These are phyloP conservation scores for Ascocoryne sarcoides DNA, from an alignment of 2,329 filamentous ascomycete genomes.

Conservation along the genomic window DNA sequence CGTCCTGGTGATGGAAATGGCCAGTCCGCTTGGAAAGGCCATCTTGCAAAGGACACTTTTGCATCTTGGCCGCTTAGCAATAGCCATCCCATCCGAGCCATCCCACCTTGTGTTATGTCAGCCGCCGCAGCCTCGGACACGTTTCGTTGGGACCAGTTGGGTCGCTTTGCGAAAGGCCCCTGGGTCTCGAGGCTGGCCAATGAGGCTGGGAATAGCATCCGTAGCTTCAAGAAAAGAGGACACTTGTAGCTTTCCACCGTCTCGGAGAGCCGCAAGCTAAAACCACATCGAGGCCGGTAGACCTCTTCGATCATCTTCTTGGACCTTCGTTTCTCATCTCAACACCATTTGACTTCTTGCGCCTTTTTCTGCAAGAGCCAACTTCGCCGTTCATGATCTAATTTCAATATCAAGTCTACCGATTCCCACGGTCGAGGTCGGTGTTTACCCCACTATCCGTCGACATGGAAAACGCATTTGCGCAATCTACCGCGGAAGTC, in stretches of 20 bases:
- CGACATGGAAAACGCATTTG: constrained; percentile 55
- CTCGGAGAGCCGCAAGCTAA: constrained; percentile 3
- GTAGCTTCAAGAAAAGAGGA: constrained; percentile 7
- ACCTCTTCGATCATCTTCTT: not conserved
- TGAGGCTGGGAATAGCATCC: constrained; percentile 4
- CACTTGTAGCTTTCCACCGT: constrained; percentile 13
- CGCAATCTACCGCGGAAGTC: constrained; percentile 48
- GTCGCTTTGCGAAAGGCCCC: too few species aligned
- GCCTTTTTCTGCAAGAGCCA: not conserved
- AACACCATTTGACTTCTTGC: not conserved
- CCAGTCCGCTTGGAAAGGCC: too few species aligned
- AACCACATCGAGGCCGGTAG: not conserved
- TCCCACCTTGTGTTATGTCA: too few species aligned
- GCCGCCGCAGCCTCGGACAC: too few species aligned
- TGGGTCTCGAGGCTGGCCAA: too few species aligned
- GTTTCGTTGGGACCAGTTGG: too few species aligned
- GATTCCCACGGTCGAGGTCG: not conserved
- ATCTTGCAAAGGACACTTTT: too few species aligned
- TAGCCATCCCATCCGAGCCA: too few species aligned
- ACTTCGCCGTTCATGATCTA: constrained; percentile 1
- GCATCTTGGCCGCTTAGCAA: too few species aligned
- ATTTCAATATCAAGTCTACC: not conserved
- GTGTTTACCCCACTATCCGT: constrained; percentile 4
- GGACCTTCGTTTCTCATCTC: not conserved
- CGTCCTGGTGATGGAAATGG: too few species aligned